Evolutionary conservation across 1,284 basidiomycete species (phyloP), one percentile per base, ranked within the genome.

Genomic region (Omphalotus olearius): DNA sequence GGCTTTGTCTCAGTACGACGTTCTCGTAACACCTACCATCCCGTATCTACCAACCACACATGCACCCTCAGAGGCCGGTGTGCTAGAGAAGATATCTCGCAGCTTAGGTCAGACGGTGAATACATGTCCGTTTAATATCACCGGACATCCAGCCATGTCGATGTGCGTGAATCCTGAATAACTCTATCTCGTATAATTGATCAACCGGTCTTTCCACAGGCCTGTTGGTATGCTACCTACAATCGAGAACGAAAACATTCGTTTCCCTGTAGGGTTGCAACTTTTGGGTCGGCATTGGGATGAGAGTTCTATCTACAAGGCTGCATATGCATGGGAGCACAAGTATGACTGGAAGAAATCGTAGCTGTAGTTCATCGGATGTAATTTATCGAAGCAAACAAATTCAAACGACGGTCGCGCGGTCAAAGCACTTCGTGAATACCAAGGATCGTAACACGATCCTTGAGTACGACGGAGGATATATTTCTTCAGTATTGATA

Each of bases 181-280:
- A 23, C 23, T 23, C 23, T 39, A 13, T 45, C 16, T 17, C 39
- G 20, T 18, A 17, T 17, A 28, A 3, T 28, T 7, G 7, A 17
- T 25, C 41, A 10, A 36, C 37, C 45, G 25, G 39, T 6, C 7
- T 37, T 6, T n/a, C 6, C 41, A n/a, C 30, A 54, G 52, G 47
- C 52, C 52, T n/a, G 37, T 54, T n/a, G 52, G 52, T 11, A 54
- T 54, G 47, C 44, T 54, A n/a, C 16, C 33, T 20, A 45, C 47
- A 16, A 30, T 50, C 10, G 52, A 54, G 11, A 36, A 54, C 16
- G 17, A 47, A n/a, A 46, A 7, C 18, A 39, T 54, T 25, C 43
- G 23, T n/a, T 50, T 54, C 41, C 52, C 47, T 11, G 47, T 50
- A 1, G 47, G 52, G 3, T 45, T 54, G 25, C 52, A 54, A 23